A percentile compares a stretch with the other conserved stretches of the same genome.
These are phyloP conservation scores for Leptodermis oblonga DNA, from an alignment of 257 asterid genomes.

Conservation along the genomic window DNA sequence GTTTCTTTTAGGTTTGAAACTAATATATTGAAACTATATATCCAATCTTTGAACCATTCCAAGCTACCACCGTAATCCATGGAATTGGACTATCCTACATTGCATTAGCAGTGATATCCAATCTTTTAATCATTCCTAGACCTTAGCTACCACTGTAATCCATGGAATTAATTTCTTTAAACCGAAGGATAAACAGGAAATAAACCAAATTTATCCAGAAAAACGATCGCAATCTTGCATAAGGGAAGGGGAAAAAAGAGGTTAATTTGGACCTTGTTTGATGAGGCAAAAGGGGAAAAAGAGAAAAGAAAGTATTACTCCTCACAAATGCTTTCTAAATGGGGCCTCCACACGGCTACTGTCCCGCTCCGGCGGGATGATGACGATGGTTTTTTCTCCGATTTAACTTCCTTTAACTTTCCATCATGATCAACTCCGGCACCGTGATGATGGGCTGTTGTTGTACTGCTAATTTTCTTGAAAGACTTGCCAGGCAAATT, in stretches of 20 bases:
- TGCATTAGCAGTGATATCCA: no score
- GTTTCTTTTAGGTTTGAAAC: no score
- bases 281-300: no score
- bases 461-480: conserved; percentile 26
- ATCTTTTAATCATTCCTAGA: no score
- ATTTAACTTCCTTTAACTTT: conserved; percentile 6
- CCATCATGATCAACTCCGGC: background rate
- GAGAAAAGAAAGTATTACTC: conserved; percentile 21
- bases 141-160: no score
- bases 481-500: conserved; percentile 18
- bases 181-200: background rate
- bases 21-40: no score
- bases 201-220: conserved; percentile 34
- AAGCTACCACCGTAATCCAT: no score
- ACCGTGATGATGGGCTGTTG: background rate
- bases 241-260: conserved; percentile 7
- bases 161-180: background rate
- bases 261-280: background rate
- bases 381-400: conserved; percentile 21
- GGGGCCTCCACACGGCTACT: conserved; percentile 62
- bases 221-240: conserved; percentile 21
- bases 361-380: conserved; percentile 34
- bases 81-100: no score
- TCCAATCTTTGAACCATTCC: no score
- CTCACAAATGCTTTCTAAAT: conserved; percentile 57